Evolutionary conservation across 768 basidiomycete genomes (phyloP), one percentile per base, ranked within the genome.

Genomic region (Leucosporidium creatinivorum): DNA sequence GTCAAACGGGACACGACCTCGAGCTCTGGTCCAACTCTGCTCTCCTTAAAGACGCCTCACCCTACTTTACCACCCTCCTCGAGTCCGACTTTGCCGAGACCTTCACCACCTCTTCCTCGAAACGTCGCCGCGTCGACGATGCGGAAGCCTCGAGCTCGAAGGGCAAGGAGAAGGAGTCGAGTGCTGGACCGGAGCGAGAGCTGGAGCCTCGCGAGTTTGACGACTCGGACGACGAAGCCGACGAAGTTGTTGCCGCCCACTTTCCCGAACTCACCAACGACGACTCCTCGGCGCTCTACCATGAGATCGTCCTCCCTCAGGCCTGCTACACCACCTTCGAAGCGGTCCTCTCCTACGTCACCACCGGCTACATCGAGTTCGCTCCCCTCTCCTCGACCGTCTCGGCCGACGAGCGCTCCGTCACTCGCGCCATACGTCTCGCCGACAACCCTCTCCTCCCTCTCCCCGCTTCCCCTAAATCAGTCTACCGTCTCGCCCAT

Each of bases 401-500:
- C 58, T 21, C 25, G n/a, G 13, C 19, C 19, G 15, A 28, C 17
- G 30, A 19, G 4, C 4, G 25, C 9, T 49, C 48, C 0, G 23
- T 3, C 23, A 9, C 21, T 13, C 5, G 18, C 30, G 9, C 64
- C 33, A 39, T 31, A 10, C 25, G 21, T 13, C 13, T 9, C 50
- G 15, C 33, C 39, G n/a, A 28, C n/a, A 44, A 44, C 8, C 39
- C 39, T 17, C 15, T 44, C 39, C 57, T 50, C 19, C 61, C 66
- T 2, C 13, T 19, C 19, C 63, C 59, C 7, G 62, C 30, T n/a
- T 68, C 68, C 6, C 63, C 68, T 1, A 69, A 69, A 50, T 61
- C 59, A 1, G 51, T 69, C 50, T 65, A 69, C 50, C 63, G 63
- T 26, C 68, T 69, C 55, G 44, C 68, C 10, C 68, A 65, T 19